Evolutionary conservation across 2,329 filamentous ascomycete genomes (phyloP).

Genomic region (Pyrenochaeta sp.): DNA sequence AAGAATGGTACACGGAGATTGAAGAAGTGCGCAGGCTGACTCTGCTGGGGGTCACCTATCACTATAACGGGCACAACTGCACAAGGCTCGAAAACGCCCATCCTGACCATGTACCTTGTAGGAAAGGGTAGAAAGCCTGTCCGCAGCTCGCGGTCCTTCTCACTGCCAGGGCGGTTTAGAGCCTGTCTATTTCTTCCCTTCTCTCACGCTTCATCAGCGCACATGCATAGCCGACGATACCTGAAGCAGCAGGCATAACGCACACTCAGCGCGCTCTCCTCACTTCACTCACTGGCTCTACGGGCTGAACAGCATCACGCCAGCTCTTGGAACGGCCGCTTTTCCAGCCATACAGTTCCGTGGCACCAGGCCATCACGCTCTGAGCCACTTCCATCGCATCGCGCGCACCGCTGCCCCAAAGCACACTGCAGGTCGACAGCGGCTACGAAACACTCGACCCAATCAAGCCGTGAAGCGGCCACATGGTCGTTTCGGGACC

Average conservation of each 20-base stretch:
- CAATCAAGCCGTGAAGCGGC: slow-evolving; percentile 31
- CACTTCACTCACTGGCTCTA: background rate
- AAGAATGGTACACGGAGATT: slow-evolving; percentile 3
- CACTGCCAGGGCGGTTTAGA: background rate
- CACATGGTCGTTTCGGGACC: slow-evolving; percentile 33
- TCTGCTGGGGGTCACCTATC: background rate
- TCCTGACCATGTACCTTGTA: background rate
- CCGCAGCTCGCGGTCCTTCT: slow-evolving; percentile 3
- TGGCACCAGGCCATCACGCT: slow-evolving; percentile 1
- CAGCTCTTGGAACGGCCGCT: slow-evolving; percentile 7
- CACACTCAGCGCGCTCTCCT: background rate
- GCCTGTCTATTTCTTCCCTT: slow-evolving; percentile 2
- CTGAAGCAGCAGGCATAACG: background rate
- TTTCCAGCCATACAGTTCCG: background rate
- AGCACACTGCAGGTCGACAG: slow-evolving; percentile 15
- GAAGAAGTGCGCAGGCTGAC: background rate
- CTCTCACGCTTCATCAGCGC: slow-evolving; percentile 9
- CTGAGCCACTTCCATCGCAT: slow-evolving; percentile 34
- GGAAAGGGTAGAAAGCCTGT: background rate
- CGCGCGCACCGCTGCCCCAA: slow-evolving; percentile 28
- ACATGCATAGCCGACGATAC: slow-evolving; percentile 9
- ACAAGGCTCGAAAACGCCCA: background rate
- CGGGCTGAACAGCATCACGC: slow-evolving; percentile 2
- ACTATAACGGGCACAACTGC: background rate
- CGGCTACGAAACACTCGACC: slow-evolving; percentile 42